These are phyloP conservation scores for Asparagopsis taxiformis DNA, from an alignment of 31 red algal species.

Conservation along the genomic window DNA sequence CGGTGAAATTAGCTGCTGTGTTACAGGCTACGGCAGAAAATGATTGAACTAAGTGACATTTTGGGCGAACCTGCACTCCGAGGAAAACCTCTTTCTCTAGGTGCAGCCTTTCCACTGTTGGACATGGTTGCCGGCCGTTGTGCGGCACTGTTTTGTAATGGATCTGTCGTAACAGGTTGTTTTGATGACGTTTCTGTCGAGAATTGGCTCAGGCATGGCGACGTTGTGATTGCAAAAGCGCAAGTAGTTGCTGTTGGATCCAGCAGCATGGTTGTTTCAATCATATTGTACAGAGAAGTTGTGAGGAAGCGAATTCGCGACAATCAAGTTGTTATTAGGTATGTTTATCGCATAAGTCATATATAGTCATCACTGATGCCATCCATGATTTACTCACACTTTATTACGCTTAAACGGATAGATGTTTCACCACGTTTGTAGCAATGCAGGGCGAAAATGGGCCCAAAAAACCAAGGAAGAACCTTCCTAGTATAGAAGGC, in stretches of 20 bases:
- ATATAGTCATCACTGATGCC: not conserved
- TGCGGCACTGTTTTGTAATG: slow-evolving; percentile 8
- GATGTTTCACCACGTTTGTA: too few relatives aligned
- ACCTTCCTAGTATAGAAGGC: too few relatives aligned
- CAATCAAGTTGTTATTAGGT: slow-evolving; percentile 6
- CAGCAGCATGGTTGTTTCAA: slow-evolving; percentile 5
- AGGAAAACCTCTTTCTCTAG: slow-evolving; percentile 1
- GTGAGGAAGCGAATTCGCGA: not conserved
- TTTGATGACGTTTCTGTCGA: slow-evolving; percentile 5
- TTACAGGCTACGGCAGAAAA: too few relatives aligned
- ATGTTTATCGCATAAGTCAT: not conserved
- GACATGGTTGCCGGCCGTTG: slow-evolving; percentile 14
- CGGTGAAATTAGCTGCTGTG: too few relatives aligned
- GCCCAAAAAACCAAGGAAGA: too few relatives aligned
- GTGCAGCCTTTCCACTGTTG: not conserved
- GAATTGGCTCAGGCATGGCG: slow-evolving; percentile 3
- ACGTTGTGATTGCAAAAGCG: slow-evolving; percentile 2
- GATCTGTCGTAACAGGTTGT: slow-evolving; percentile 19
- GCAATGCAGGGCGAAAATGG: too few relatives aligned
- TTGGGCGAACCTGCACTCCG: slow-evolving; percentile 6
- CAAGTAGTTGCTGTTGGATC: slow-evolving; percentile 1
- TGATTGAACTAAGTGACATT: slow-evolving; percentile 11
- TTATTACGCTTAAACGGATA: too few relatives aligned
- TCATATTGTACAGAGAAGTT: not conserved
- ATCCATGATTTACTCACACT: too few relatives aligned